Evolutionary conservation across 306 rosid genomes (phyloP), one percentile per base, ranked within the genome.

Genomic region (Dalbergia cultrata): DNA sequence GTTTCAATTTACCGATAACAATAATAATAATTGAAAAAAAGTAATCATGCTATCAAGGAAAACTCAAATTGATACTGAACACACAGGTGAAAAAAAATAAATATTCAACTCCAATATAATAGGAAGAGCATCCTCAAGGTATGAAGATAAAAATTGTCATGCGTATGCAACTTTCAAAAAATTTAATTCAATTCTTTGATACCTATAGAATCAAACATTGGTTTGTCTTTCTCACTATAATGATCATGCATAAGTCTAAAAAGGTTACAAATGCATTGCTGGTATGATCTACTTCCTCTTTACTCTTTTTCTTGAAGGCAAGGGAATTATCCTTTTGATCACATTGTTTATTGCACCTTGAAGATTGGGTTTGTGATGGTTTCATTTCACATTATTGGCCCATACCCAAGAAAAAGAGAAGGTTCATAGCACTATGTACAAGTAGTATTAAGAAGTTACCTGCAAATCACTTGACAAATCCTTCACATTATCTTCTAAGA

Each of bases 401-500:
- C 58, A 13, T 13, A 12, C 39, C 74, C 49, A 74, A 49, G 44
- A 18, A 43, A 83, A 49, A 22, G 8, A 73, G 47, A 52, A 76
- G 71, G 31, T 45, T 37, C 34, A 43, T 31, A 35, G 65, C 13
- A 72, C 7, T 35, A 33, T 13, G 72, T 39, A 53, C 72, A 70
- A 45, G 43, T 57, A 41, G 52, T 26, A 81, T 81, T 73, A n/a
- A n/a, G n/a, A 67, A 72, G 81, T 70, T 85, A 95, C 99, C 98
- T 95, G 98, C 93, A 95, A 86, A 80, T 92, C 99, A 81, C 83
- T 89, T 47, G 99, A 92, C 77, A 93, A 77, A 86, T 87, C 98
- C 85, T 93, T 95, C 69, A 87, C 93, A 34, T 87, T 95, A 81
- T 93, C 98, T 88, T 90, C 97, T 3, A 97, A 90, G 73, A 95